Conservation (phyloP, 2,329 filamentous ascomycete genomes). For the Bimuria novae-zelandiae region DNA sequence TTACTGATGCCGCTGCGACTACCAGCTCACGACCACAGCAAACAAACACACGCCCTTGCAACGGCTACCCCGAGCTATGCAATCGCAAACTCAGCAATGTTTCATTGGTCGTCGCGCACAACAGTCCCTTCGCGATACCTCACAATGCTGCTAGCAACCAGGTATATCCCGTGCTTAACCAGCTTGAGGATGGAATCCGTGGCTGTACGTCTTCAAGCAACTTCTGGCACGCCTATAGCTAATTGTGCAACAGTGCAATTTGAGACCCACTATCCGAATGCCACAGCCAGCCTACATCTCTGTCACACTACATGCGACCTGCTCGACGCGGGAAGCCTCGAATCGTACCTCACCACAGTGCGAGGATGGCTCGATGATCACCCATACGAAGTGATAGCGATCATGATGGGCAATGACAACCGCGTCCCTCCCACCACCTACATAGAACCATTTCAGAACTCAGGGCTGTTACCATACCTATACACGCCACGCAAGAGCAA, state of each 20-base stretch:
- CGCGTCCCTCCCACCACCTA: constrained; percentile 70
- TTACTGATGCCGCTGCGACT: constrained; percentile 19
- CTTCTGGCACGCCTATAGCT: background rate
- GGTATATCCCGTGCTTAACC: constrained; percentile 28
- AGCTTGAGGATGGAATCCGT: constrained; percentile 43
- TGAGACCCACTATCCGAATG: constrained; percentile 61
- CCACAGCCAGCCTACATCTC: constrained; percentile 63
- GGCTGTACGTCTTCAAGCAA: constrained; percentile 31
- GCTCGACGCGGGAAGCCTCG: constrained; percentile 78
- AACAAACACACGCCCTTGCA: constrained; percentile 39
- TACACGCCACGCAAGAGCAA: constrained; percentile 74
- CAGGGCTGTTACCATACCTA: constrained; percentile 73
- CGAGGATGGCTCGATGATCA: constrained; percentile 73
- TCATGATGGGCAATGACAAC: constrained; percentile 80
- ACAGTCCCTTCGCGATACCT: constrained; percentile 38
- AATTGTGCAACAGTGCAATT: constrained; percentile 57
- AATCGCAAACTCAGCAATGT: constrained; percentile 40
- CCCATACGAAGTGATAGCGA: constrained; percentile 85
- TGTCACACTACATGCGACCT: constrained; percentile 86
- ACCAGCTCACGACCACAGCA: constrained; percentile 17
- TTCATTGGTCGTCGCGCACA: constrained; percentile 44
- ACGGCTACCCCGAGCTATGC: constrained; percentile 43
- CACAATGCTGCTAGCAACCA: constrained; percentile 44
- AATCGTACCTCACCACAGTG: constrained; percentile 72
- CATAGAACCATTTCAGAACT: constrained; percentile 68